Evolutionary conservation across 1,284 basidiomycete genomes (phyloP), one percentile per base, ranked within the genome.

Genomic region (Boletus semigastroideus): DNA sequence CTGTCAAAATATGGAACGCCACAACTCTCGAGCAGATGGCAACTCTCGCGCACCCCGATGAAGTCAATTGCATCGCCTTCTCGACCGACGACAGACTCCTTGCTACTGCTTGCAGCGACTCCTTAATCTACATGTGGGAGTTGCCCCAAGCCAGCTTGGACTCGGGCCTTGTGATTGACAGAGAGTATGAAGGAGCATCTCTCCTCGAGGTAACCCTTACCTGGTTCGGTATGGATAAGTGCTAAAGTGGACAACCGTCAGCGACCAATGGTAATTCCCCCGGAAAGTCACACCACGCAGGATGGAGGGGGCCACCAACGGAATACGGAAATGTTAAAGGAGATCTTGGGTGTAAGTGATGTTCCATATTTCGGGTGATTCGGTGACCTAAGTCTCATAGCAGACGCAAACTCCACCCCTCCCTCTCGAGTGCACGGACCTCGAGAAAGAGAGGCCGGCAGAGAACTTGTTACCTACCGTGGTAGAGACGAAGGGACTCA

Each of bases 1-100:
- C 63, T 12, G 57, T 67, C 48, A 71, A 66, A 33, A 50, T 70
- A 55, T 68, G 69, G 66, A 66, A 68, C 10, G 43, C 61, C 41
- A 56, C 40, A 4, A 68, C 64, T 5, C 51, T 66, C 10, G 54
- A 69, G 27, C 62, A 55, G 41, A 46, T 68, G 42, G 65, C 62
- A 14, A 49, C 46, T 25, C 41, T 65, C 27, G 40, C 30, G 31
- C 64, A 69, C 33, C 52, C 55, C 9, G 42, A 67, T 16, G 52
- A 56, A 42, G 59, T 69, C 41, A 56, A 63, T 20, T 68, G 58
- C 22, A 40, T 62, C 36, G 22, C 63, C 39, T 65, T 65, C 53
- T 65, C 63, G 6, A 36, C 41, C 30, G 67, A 69, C 50, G 65
- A 64, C 49, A 49, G 62, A 47, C 54, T 55, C 44, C 45, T 65